Conservation (phyloP, 805 yeast species). For the Dipodascopsis uninucleata region DNA sequence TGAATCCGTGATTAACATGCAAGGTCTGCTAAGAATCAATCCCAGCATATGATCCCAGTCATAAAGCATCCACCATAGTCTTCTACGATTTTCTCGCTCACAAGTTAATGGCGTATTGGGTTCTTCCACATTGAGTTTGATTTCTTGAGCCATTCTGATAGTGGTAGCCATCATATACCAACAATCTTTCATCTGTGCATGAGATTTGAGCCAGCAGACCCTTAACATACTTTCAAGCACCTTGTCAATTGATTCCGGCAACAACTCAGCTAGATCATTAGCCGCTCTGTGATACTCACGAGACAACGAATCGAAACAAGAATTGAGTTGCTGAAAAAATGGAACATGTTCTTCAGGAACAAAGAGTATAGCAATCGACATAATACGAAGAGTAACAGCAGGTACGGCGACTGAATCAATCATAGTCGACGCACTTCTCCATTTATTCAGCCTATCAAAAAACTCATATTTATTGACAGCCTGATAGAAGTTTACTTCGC, state of each 20-base stretch:
- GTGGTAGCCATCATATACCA: not conserved
- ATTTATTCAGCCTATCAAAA: conserved; percentile 14
- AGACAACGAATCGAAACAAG: conserved; percentile 8
- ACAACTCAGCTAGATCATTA: conserved; percentile 18
- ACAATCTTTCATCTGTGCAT: not conserved
- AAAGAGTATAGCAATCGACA: conserved; percentile 25
- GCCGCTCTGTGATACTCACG: conserved; percentile 22
- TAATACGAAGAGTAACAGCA: conserved; percentile 17
- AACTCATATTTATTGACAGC: conserved; percentile 15
- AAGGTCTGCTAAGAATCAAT: not conserved
- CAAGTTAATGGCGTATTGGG: not conserved
- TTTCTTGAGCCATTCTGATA: not conserved
- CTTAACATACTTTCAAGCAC: not conserved
- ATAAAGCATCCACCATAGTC: not conserved
- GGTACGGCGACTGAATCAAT: conserved; percentile 7
- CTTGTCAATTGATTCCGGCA: conserved; percentile 13
- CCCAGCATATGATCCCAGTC: not conserved
- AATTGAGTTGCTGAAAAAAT: conserved; percentile 20
- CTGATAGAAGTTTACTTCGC: conserved; percentile 23
- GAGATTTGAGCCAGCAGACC: not conserved
- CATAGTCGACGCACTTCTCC: conserved; percentile 17
- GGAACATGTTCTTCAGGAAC: conserved; percentile 23
- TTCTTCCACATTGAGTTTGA: not conserved
- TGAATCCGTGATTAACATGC: too few species aligned
- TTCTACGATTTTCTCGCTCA: not conserved